Evolutionary conservation across 1,284 basidiomycete species (phyloP), one percentile per base, ranked within the genome.

Genomic region (Ganoderma boninense): DNA sequence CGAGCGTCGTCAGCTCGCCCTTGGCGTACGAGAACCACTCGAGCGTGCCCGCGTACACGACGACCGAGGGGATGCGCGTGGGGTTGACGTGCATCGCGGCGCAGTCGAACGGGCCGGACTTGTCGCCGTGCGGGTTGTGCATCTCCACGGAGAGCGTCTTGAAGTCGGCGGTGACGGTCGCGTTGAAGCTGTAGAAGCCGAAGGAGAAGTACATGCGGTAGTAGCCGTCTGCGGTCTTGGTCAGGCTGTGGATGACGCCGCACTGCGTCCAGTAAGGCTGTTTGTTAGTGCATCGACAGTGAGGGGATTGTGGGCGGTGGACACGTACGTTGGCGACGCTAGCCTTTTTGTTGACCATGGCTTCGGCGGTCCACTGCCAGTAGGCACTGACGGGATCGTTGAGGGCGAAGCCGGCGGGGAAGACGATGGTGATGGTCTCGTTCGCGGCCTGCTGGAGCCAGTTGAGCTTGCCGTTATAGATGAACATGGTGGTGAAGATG

Each of bases 1-100:
- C 67, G 67, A 69, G 62, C 11, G 67, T 65, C 40, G 60, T 44
- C 67, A 69, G 61, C 67, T 69, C 67, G 43, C 59, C 35, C 23
- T 32, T 40, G 10, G 67, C 67, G 38, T 69, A 65, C 20, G 13
- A 42, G 16, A 18, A 46, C 29, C 23, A 65, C 20, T 59, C 60
- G 26, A 69, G 62, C 67, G 38, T 61, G 23, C 67, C 63, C 43
- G 63, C 61, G 54, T 35, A 69, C 26, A 69, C 67, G 8, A 23
- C 38, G 2, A 29, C 42, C 6, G 54, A 66, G 8, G 42, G 56
- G 38, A 66, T 49, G 49, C 14, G 16, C 32, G 56, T 8, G 2
- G 14, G n/a, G 42, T 66, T 44, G 40, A 42, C 6, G 23, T 44
- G 62, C 62, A 1, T 42, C 0, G 16, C 40, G 29, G 7, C 16